phyloP scores from a whole-genome alignment of 305 asterid species.

The Fraxinus greggii region DNA sequence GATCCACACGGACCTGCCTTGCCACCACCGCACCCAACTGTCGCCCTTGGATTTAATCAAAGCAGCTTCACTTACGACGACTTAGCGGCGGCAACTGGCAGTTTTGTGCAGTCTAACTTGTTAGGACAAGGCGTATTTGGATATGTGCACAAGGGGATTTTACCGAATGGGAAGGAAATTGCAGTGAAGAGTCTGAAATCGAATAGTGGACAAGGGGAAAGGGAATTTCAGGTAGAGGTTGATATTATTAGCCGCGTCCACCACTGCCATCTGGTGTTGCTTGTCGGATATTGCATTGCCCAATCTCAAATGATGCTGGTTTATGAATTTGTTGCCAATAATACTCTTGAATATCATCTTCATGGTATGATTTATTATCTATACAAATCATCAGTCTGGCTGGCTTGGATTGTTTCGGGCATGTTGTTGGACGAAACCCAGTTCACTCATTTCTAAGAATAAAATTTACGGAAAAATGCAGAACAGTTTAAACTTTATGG shows the following conservation, averaged over 20 bases:
- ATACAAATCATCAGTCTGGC: too few species aligned
- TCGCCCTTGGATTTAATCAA: constrained; percentile 53
- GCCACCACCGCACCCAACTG: constrained; percentile 58
- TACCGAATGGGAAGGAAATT: constrained; percentile 64
- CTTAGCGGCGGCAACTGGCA: constrained; percentile 45
- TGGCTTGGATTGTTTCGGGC: too few species aligned
- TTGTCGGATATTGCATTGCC: constrained; percentile 60
- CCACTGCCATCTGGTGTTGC: constrained; percentile 64
- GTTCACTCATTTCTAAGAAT: too few species aligned
- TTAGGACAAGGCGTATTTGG: constrained; percentile 79
- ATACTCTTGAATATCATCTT: constrained; percentile 58
- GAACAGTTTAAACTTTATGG: too few species aligned
- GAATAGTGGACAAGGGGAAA: constrained; percentile 70
- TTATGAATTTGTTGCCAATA: constrained; percentile 56
- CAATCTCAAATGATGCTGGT: constrained; percentile 60
- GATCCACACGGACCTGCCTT: constrained; percentile 39
- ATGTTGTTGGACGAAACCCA: too few species aligned
- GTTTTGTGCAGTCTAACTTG: constrained; percentile 43
- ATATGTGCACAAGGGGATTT: constrained; percentile 62
- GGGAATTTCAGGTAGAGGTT: constrained; percentile 75
- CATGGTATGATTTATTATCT: constrained; percentile 39
- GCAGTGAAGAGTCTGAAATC: constrained; percentile 64
- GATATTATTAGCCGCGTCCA: constrained; percentile 72
- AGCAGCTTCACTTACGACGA: constrained; percentile 62
- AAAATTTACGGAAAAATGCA: too few species aligned